Evolutionary conservation across 1,139 yeast species (phyloP).

Genomic region (Schwanniomyces etchellsii): DNA sequence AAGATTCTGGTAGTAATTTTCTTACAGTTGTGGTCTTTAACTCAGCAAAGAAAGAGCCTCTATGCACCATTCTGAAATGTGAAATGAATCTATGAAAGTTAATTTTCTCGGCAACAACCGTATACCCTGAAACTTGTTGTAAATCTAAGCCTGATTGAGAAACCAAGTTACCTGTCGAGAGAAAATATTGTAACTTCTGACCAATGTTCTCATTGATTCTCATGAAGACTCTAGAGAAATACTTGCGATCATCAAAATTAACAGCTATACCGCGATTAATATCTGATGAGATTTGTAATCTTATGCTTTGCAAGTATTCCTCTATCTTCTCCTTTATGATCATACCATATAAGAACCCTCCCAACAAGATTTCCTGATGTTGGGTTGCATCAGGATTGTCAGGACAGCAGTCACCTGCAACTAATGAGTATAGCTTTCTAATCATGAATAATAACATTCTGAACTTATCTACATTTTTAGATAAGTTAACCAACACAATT

Average conservation of each 20-base stretch:
- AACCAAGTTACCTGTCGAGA: constrained; percentile 95
- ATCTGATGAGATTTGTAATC: constrained; percentile 73
- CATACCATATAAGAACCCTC: constrained; percentile 97
- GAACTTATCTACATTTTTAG: constrained; percentile 70
- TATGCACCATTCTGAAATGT: constrained; percentile 98
- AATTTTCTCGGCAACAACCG: constrained; percentile 97
- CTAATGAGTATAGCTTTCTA: constrained; percentile 88
- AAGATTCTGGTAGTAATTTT: constrained; percentile 92
- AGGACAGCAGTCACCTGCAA: constrained; percentile 94
- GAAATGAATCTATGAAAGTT: constrained; percentile 94
- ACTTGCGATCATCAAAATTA: constrained; percentile 77
- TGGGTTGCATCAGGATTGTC: constrained; percentile 99
- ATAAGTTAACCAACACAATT: constrained; percentile 86
- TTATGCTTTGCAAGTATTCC: constrained; percentile 75
- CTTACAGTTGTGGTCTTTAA: constrained; percentile 96
- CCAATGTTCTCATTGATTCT: constrained; percentile 93
- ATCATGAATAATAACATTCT: constrained; percentile 88
- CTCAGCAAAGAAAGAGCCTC: constrained; percentile 99
- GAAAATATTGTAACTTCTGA: constrained; percentile 85
- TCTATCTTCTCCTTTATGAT: constrained; percentile 93
- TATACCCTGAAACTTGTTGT: constrained; percentile 97
- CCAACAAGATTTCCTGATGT: constrained; percentile 93
- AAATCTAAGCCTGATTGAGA: constrained; percentile 96
- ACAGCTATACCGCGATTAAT: constrained; percentile 77
- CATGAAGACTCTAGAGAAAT: constrained; percentile 72